These are phyloP conservation scores for Ricinus communis DNA, from an alignment of 345 rosid genomes.

Conservation along the genomic window DNA sequence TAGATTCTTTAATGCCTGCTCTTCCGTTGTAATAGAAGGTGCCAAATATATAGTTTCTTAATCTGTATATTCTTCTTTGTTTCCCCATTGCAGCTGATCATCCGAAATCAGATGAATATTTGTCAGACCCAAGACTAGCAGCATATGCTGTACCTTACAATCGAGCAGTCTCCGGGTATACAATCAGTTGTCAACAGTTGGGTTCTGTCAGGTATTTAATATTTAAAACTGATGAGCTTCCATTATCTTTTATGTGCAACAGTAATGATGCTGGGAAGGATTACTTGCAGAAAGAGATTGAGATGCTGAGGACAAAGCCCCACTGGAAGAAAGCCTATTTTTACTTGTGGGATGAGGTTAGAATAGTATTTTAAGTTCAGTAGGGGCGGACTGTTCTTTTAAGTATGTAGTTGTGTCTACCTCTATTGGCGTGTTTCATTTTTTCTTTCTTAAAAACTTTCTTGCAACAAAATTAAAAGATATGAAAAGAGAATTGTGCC, in stretches of 20 bases:
- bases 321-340: constrained; percentile 98
- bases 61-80: constrained; percentile 2
- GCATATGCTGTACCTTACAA: constrained; percentile 90
- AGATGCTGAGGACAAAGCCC: constrained; percentile 75
- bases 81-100: constrained; percentile 64
- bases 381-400: background rate
- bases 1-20: background rate
- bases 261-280: constrained; percentile 62
- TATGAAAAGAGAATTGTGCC: too few species aligned
- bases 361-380: background rate
- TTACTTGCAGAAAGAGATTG: constrained; percentile 84
- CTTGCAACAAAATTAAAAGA: too few species aligned
- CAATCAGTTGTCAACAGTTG: constrained; percentile 26
- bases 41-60: background rate
- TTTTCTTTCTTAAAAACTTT: background rate
- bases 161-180: constrained; percentile 64
- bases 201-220: constrained; percentile 36
- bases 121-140: constrained; percentile 84
- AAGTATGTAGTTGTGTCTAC: background rate
- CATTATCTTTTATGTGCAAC: constrained; percentile 41
- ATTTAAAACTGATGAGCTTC: constrained; percentile 35
- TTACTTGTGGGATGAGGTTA: constrained; percentile 97
- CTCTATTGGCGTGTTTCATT: background rate
- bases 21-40: background rate
- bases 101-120: constrained; percentile 84